Evolutionary conservation across 192 early-diverging fungal genomes (phyloP).

Genomic region (Backusella morwellensis): DNA sequence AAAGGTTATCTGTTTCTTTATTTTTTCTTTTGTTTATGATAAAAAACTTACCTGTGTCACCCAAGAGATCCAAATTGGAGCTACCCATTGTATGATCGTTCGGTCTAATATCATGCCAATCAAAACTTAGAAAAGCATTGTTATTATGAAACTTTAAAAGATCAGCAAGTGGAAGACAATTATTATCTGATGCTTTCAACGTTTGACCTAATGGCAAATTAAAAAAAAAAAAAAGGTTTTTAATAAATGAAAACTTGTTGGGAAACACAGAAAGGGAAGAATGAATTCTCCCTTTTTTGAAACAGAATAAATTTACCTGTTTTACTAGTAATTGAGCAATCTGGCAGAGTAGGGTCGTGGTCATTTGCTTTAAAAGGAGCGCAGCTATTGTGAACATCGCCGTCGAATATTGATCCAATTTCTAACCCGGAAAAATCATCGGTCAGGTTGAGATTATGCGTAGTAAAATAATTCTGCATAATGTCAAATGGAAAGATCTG

Average conservation of each 20-base stretch:
- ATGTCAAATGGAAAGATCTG: constrained; percentile 23
- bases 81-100: neutral
- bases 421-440: constrained; percentile 33
- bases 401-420: constrained; percentile 29
- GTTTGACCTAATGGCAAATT: neutral
- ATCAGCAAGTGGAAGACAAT: neutral
- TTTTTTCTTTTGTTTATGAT: neutral
- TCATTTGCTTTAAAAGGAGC: constrained; percentile 19
- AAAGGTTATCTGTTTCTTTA: neutral
- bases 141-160: neutral
- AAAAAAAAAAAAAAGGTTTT: neutral
- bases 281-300: neutral
- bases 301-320: constrained; percentile 26
- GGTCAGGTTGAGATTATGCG: constrained; percentile 25
- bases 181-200: neutral
- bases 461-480: constrained; percentile 21
- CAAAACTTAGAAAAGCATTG: neutral
- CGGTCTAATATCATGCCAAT: neutral
- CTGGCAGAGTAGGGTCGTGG: constrained; percentile 12
- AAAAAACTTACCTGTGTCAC: constrained; percentile 6
- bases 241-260: neutral
- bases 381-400: constrained; percentile 23
- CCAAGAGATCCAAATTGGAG: neutral
- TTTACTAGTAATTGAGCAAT: constrained; percentile 22
- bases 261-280: neutral